Conservation (phyloP, 2,329 filamentous ascomycete genomes). For the Pyrenochaeta sp. region DNA sequence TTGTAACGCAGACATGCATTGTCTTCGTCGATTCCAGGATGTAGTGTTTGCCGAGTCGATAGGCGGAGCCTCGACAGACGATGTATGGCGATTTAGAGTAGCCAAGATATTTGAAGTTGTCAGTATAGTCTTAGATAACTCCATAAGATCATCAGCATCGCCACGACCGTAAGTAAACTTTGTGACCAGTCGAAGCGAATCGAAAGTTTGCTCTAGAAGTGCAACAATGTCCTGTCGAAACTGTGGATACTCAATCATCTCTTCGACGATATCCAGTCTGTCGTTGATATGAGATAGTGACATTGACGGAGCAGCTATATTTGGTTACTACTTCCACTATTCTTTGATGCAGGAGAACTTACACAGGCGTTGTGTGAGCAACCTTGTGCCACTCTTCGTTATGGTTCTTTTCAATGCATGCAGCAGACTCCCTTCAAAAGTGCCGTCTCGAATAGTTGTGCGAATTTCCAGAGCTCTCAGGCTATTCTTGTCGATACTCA, state of each 20-base stretch:
- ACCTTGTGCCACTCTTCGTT: conserved; percentile 86
- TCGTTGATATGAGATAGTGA: conserved; percentile 78
- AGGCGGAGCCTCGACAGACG: conserved; percentile 22
- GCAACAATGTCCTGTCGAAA: conserved; percentile 74
- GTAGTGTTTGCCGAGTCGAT: conserved; percentile 8
- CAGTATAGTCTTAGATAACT: conserved; percentile 79
- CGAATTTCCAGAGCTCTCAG: conserved; percentile 89
- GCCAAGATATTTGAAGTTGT: conserved; percentile 72
- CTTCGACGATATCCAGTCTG: conserved; percentile 81
- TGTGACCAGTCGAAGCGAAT: conserved; percentile 88
- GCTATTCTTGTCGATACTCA: conserved; percentile 92
- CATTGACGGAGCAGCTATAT: conserved; percentile 79
- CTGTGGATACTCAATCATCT: conserved; percentile 71
- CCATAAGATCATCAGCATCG: conserved; percentile 89
- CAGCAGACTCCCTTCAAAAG: conserved; percentile 81
- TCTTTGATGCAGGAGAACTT: conserved; percentile 27
- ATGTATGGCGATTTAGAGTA: conserved; percentile 31
- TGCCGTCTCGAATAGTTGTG: conserved; percentile 80
- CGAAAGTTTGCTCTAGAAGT: conserved; percentile 77
- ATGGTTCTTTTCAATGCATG: conserved; percentile 90
- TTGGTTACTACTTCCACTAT: conserved; percentile 3
- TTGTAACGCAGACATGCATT: conserved; percentile 53
- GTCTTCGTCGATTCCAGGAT: conserved; percentile 25
- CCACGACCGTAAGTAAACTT: conserved; percentile 93
- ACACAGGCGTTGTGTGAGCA: conserved; percentile 86